These are phyloP conservation scores for Exophiala lecanii-corni DNA, from an alignment of 2,329 filamentous ascomycete species.

Conservation along the genomic window DNA sequence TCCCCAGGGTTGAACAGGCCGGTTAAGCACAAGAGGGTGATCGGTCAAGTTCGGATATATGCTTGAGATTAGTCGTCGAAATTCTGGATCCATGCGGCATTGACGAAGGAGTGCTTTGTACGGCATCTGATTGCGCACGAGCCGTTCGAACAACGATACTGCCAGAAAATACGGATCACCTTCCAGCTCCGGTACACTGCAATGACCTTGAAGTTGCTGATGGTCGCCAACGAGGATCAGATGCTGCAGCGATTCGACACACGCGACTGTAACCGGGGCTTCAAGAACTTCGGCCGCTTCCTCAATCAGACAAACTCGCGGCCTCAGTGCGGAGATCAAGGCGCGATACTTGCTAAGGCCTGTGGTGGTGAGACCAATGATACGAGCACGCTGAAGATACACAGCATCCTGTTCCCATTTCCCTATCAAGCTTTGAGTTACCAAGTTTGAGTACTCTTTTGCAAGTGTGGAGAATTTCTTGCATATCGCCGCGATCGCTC, in stretches of 20 bases:
- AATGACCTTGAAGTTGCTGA: conserved; percentile 67
- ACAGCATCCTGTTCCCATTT: conserved; percentile 57
- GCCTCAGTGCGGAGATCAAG: conserved; percentile 61
- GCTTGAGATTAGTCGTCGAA: conserved; percentile 55
- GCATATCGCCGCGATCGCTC: conserved; percentile 47
- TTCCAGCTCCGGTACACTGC: conserved; percentile 57
- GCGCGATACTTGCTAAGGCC: conserved; percentile 75
- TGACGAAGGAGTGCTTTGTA: conserved; percentile 65
- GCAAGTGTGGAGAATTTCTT: conserved; percentile 48
- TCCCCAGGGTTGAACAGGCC: conserved; percentile 39
- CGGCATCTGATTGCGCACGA: conserved; percentile 62
- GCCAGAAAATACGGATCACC: conserved; percentile 61
- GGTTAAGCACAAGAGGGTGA: conserved; percentile 52
- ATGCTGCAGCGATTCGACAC: conserved; percentile 59
- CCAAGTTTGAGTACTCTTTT: conserved; percentile 46
- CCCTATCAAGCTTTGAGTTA: conserved; percentile 51
- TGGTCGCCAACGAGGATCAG: conserved; percentile 73
- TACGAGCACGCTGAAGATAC: conserved; percentile 56
- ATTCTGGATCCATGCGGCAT: conserved; percentile 67
- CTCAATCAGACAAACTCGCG: conserved; percentile 68
- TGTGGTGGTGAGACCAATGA: conserved; percentile 71
- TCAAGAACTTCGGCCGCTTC: conserved; percentile 71
- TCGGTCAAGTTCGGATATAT: conserved; percentile 60
- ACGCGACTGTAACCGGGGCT: conserved; percentile 54
- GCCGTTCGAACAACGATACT: conserved; percentile 73